These are phyloP conservation scores for Hymenoscyphus fructigenus DNA, from an alignment of 2,329 filamentous ascomycete genomes.

Conservation along the genomic window DNA sequence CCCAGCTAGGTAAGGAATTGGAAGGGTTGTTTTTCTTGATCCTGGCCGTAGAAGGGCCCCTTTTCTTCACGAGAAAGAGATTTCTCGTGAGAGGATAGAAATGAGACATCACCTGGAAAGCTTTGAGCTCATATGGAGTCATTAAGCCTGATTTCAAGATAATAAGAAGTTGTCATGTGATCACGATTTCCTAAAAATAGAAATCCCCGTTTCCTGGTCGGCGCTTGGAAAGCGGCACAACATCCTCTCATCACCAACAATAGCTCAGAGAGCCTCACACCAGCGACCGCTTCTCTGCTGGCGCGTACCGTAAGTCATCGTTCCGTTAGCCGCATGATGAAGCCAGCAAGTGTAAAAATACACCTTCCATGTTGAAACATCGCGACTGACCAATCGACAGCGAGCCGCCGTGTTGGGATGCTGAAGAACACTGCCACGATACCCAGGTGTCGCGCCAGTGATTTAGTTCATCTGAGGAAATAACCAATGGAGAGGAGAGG, in stretches of 20 bases:
- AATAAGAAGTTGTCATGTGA: neutral
- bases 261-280: slow-evolving; percentile 1
- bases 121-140: too few relatives aligned
- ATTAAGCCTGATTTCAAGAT: too few relatives aligned
- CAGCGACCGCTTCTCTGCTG: neutral
- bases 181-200: neutral
- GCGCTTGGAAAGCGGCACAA: slow-evolving; percentile 1
- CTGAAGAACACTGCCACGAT: neutral
- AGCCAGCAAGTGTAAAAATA: neutral
- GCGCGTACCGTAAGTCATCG: neutral
- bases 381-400: neutral
- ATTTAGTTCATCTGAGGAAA: neutral
- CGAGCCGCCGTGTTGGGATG: neutral
- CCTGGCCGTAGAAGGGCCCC: too few relatives aligned
- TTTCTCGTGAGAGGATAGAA: too few relatives aligned
- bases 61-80: too few relatives aligned
- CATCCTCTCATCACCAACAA: slow-evolving; percentile 1
- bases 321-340: neutral
- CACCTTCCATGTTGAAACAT: neutral
- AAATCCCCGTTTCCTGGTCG: neutral
- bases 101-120: too few relatives aligned
- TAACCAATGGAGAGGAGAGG: neutral
- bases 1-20: too few relatives aligned
- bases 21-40: too few relatives aligned
- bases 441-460: neutral